Base-by-base conservation (phyloP, 176 grass and related monocot species). In the Oryza nivara region DNA sequence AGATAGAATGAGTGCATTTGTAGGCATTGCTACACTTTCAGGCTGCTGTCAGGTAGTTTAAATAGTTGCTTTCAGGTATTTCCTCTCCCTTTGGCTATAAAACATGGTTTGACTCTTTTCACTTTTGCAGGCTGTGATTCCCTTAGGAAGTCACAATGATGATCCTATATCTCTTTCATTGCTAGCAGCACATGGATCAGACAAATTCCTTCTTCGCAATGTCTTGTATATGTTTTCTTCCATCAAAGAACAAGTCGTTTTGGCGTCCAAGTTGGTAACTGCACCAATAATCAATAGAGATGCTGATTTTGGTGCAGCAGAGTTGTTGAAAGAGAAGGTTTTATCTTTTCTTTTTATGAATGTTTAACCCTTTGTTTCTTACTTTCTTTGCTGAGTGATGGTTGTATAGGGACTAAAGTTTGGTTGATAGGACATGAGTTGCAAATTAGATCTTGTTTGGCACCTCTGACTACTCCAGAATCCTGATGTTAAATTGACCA, bases 281-380 rank as follows among this genome's bases (percentile, higher is more conserved):
- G 3, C 83, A 56, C 79, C 85, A 76, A 81, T 84, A 86, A 89
- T 75, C 47, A 91, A 94, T 80, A 79, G 75, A 69, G 71, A 90
- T 61, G 69, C 78, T 82, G 87, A 90, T 78, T 35, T 78, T 65
- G 36, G 89, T 83, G 82, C 88, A 30, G 86, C 96, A 25, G 91
- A 96, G 74, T 61, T 87, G 73, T 90, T 96, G 75, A 96, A 96
- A 96, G 96, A 99, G 84, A 99, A 99, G 96, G 96, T 92, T 65
- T 58, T 63, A 11, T 54, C 47, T 49, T 19, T 32, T n/a, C 80
- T 76, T 80, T 74, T 41, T 51, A 10, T 7, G 5, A 89, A 71
- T 75, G n/a, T 66, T 66, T 83, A 30, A 56, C 72, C 8, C 64
- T 90, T 78, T 2, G 16, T 35, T 78, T 67, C 49, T 45, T 58